These are phyloP conservation scores for Leccinum angustisporum DNA, from an alignment of 1,284 basidiomycete genomes.

Conservation along the genomic window DNA sequence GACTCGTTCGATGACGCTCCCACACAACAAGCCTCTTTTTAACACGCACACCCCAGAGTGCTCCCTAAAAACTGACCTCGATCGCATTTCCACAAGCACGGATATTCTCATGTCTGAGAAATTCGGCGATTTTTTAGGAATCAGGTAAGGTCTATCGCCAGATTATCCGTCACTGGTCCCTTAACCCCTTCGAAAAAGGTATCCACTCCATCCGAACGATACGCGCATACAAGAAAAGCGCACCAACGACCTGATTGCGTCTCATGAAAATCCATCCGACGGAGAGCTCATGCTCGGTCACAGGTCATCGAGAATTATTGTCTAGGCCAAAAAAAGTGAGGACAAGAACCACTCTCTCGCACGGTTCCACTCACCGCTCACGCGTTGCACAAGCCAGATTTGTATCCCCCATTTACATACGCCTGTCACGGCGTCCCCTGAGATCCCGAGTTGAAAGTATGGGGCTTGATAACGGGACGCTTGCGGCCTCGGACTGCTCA, in stretches of 20 bases:
- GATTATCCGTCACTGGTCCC: background rate
- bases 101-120: constrained; percentile 81
- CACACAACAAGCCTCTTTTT: background rate
- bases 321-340: constrained; percentile 79
- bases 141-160: constrained; percentile 45
- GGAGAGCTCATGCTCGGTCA: constrained; percentile 83
- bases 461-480: constrained; percentile 74
- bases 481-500: constrained; percentile 50
- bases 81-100: constrained; percentile 55
- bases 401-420: constrained; percentile 78
- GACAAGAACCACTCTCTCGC: background rate
- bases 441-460: constrained; percentile 68
- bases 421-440: constrained; percentile 42
- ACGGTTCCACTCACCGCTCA: constrained; percentile 3
- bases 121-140: constrained; percentile 75
- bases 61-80: constrained; percentile 75
- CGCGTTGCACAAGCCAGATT: constrained; percentile 50
- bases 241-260: constrained; percentile 45
- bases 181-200: constrained; percentile 39
- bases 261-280: constrained; percentile 72
- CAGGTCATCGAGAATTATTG: constrained; percentile 87
- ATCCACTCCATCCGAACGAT: constrained; percentile 42
- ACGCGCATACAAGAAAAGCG: constrained; percentile 23
- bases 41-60: constrained; percentile 46
- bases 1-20: constrained; percentile 14